Base-by-base conservation (phyloP, 495 filamentous ascomycete species). In the Neurospora tetrasperma region DNA sequence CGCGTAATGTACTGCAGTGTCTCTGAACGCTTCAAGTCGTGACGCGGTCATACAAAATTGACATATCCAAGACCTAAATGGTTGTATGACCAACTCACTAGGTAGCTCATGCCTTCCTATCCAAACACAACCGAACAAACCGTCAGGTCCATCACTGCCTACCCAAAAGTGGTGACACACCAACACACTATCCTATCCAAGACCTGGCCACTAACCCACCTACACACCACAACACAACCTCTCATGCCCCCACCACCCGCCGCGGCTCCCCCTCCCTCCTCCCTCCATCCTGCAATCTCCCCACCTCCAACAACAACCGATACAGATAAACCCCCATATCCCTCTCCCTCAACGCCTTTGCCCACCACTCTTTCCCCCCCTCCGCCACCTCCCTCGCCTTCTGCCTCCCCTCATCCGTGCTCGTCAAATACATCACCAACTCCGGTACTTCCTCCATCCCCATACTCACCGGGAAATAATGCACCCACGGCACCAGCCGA, bases 311-410 rank as follows among this genome's bases (percentile, higher is more conserved):
- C 72, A 94, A 81, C 70, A 94, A 75, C 70, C 92, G 79, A 75
- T 89, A 86, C 59, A 90, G 85, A 81, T 93, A 94, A 27, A 94
- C 84, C 76, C 89, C 82, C 81, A 94, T 91, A 75, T 94, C 92
- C 72, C 92, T 90, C 69, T 82, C 81, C 70, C 92, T 80, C 40
- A 94, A 79, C 35, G 90, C 90, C 74, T 83, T 87, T 27, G 86
- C 83, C 10, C 89, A 89, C 92, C 92, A 94, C 39, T 84, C 87
- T 69, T 85, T 83, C 3, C 91, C 88, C 62, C 81, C 78, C 74
- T 85, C 82, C 0, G 88, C 91, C 48, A 84, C 83, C 11, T 79
- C 10, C 44, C 23, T 14, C 20, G 16, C n/a, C 3, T 5, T 27
- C 46, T 18, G 1, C 23, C 73, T 74, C 5, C 79, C 80, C 18